A percentile compares a stretch with the other conserved stretches of the same genome.
Evolutionary conservation across 495 filamentous ascomycete species (phyloP).

Genomic region (Penicillium chermesinum): DNA sequence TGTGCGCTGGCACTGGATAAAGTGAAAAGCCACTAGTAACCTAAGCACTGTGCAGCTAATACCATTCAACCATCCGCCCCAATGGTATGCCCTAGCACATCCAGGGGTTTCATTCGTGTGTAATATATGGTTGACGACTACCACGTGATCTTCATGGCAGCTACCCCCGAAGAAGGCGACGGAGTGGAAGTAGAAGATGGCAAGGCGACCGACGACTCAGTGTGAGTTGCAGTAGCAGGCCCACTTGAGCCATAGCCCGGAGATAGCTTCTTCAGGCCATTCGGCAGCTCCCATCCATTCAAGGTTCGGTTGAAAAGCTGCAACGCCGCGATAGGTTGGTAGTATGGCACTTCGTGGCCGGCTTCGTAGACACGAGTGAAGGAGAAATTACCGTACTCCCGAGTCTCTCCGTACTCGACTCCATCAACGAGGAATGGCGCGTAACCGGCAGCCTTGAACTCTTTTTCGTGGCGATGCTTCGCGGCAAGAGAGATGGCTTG

Average conservation of each 20-base stretch:
- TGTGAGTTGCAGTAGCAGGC: conserved; percentile 49
- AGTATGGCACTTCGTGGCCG: conserved; percentile 57
- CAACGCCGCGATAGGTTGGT: conserved; percentile 52
- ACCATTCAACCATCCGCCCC: no score
- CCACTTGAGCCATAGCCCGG: conserved; percentile 43
- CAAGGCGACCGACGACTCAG: conserved; percentile 48
- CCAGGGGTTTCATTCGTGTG: no score
- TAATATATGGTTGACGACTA: not conserved
- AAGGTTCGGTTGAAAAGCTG: conserved; percentile 52
- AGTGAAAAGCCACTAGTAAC: no score
- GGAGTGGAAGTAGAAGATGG: conserved; percentile 19
- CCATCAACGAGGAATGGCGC: conserved; percentile 37
- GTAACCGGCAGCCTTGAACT: conserved; percentile 48
- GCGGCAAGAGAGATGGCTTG: conserved; percentile 37
- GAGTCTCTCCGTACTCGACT: conserved; percentile 45
- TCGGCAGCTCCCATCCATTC: conserved; percentile 50
- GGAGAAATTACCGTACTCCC: conserved; percentile 54
- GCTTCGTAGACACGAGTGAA: conserved; percentile 57
- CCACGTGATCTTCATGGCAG: not conserved
- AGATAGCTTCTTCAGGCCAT: conserved; percentile 41
- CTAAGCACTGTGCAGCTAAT: no score
- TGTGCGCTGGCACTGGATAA: no score
- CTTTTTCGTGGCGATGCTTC: conserved; percentile 32
- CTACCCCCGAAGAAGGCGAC: not conserved
- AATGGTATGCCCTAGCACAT: no score